Conservation (phyloP, 371 early-diverging fungal species). For the Rhizoclosmatium hyalinum region DNA sequence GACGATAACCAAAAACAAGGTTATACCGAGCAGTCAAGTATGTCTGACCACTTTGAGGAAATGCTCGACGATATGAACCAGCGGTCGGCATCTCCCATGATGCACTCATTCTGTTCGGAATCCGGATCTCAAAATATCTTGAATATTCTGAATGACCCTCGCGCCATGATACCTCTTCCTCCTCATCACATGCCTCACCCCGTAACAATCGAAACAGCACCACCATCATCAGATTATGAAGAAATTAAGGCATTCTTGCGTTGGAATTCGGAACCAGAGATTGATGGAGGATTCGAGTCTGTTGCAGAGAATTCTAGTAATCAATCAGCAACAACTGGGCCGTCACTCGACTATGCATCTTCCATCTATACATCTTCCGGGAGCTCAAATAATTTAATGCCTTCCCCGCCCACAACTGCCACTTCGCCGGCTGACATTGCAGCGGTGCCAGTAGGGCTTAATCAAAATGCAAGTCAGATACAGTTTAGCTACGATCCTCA, state of each 20-base stretch:
- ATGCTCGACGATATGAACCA: constrained; percentile 7
- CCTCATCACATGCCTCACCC: neutral
- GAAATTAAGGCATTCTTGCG: constrained; percentile 24
- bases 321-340: neutral
- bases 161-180: constrained; percentile 14
- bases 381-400: neutral
- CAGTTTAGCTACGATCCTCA: constrained; percentile 6
- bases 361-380: neutral
- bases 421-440: neutral
- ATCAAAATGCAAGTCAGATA: neutral
- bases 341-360: neutral
- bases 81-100: neutral
- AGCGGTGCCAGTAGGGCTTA: neutral
- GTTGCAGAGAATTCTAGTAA: neutral
- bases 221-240: constrained; percentile 1
- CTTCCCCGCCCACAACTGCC: constrained; percentile 7
- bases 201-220: neutral
- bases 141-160: constrained; percentile 5
- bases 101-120: neutral
- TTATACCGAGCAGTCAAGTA: neutral
- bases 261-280: constrained; percentile 27
- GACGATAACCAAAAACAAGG: neutral
- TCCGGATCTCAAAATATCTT: neutral
- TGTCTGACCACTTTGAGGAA: neutral
- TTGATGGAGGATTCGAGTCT: neutral